Percentiles rank a stretch among this genome's conserved stretches.
phyloP scores from a whole-genome alignment of 2,329 filamentous ascomycete genomes.

The Dothiorella sarmentorum region DNA sequence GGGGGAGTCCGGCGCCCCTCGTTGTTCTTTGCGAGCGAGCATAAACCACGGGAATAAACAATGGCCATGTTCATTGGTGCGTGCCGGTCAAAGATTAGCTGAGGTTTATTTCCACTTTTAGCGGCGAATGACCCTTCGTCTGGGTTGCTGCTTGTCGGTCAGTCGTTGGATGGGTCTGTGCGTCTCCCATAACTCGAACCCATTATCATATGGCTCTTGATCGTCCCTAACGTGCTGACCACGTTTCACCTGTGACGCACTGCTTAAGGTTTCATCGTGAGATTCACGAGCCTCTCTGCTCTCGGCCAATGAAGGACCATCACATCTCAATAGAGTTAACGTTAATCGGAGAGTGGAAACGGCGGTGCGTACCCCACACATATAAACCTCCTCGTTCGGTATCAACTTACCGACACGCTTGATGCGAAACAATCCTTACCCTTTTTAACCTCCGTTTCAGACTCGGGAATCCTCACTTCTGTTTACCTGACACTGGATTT shows the following conservation, averaged over 20 bases:
- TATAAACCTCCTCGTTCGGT: neutral
- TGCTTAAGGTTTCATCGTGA: neutral
- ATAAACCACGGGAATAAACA: too few relatives aligned
- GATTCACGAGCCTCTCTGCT: too few relatives aligned
- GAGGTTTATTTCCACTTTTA: conserved; percentile 7
- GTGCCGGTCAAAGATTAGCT: too few relatives aligned
- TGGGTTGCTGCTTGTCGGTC: too few relatives aligned
- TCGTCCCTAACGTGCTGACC: neutral
- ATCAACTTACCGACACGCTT: neutral
- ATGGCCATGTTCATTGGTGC: too few relatives aligned
- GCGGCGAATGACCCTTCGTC: too few relatives aligned
- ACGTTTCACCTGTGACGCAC: neutral
- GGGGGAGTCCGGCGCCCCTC: too few relatives aligned
- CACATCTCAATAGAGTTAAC: neutral
- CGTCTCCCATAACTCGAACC: neutral
- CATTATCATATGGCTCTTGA: neutral
- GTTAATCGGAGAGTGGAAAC: neutral
- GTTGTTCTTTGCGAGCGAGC: too few relatives aligned
- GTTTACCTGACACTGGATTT: neutral
- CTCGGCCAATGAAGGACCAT: too few relatives aligned
- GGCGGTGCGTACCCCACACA: neutral
- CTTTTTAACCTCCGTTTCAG: neutral
- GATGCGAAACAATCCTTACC: conserved; percentile 2
- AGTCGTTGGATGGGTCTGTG: neutral
- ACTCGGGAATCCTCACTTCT: neutral